Percentiles rank a stretch among this genome's conserved stretches.
Evolutionary conservation across 768 basidiomycete genomes (phyloP).

Genomic region (Lyophyllum decastes): DNA sequence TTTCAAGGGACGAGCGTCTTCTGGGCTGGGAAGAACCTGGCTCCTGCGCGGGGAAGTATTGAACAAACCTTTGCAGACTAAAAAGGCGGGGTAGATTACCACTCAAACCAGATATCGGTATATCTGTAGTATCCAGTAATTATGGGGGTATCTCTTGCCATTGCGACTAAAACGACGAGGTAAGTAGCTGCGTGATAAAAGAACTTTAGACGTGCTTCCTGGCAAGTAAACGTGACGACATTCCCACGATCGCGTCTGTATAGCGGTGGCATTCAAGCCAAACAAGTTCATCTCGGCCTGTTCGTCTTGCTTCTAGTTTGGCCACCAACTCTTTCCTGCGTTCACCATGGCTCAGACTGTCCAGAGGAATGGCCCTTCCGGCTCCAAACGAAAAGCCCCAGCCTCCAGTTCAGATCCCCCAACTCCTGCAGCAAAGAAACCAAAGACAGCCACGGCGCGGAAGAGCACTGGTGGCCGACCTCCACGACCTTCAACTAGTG

Average conservation of each 20-base stretch:
- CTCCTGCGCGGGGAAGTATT: slow-evolving; percentile 47
- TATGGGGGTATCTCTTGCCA: slow-evolving; percentile 37
- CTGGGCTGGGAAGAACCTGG: slow-evolving; percentile 53
- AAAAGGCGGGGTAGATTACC: slow-evolving; percentile 38
- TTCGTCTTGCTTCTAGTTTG: neutral
- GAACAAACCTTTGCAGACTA: neutral
- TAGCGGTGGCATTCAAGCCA: slow-evolving; percentile 11
- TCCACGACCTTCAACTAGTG: slow-evolving; percentile 38
- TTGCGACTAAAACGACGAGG: slow-evolving; percentile 12
- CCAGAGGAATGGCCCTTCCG: slow-evolving; percentile 49
- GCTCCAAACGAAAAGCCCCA: slow-evolving; percentile 49
- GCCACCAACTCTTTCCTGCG: slow-evolving; percentile 4
- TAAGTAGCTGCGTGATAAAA: slow-evolving; percentile 1
- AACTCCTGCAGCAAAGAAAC: slow-evolving; percentile 51
- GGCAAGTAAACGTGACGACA: slow-evolving; percentile 7
- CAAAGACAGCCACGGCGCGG: slow-evolving; percentile 60
- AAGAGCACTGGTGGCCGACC: slow-evolving; percentile 79
- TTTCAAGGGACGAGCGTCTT: slow-evolving; percentile 64
- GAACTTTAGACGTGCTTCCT: slow-evolving; percentile 8
- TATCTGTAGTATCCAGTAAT: slow-evolving; percentile 80
- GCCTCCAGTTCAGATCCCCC: slow-evolving; percentile 44
- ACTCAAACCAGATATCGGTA: slow-evolving; percentile 85
- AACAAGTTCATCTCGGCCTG: slow-evolving; percentile 29
- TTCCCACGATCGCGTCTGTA: slow-evolving; percentile 15
- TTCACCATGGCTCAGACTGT: slow-evolving; percentile 68